Conservation (phyloP, 2,329 filamentous ascomycete genomes). For the Penicillium sp. region DNA sequence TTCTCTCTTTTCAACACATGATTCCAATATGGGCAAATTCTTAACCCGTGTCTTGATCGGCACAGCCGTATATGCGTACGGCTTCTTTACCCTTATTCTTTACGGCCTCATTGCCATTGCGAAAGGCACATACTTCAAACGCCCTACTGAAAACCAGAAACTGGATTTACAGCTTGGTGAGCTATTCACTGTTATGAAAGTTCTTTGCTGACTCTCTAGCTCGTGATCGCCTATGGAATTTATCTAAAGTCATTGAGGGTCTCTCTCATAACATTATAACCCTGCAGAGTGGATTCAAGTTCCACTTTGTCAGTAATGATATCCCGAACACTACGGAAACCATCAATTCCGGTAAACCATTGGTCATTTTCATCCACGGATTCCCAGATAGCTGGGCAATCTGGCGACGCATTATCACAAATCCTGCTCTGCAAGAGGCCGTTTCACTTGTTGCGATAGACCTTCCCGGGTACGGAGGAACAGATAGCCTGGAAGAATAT, state of each 20-base stretch:
- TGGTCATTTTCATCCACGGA: conserved; percentile 58
- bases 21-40: conserved; percentile 22
- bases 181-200: conserved; percentile 7
- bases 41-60: conserved; percentile 19
- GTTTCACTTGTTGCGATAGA: conserved; percentile 55
- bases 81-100: conserved; percentile 34
- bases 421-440: conserved; percentile 35
- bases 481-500: conserved; percentile 52
- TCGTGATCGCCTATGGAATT: conserved; percentile 54
- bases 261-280: conserved; percentile 54
- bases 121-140: conserved; percentile 39
- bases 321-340: conserved; percentile 18
- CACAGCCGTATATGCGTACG: conserved; percentile 30
- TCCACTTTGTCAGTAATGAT: conserved; percentile 55
- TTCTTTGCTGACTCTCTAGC: conserved; percentile 35
- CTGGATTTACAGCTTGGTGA: conserved; percentile 43
- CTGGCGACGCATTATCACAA: conserved; percentile 52
- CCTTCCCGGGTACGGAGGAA: conserved; percentile 59
- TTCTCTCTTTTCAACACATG: not conserved
- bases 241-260: conserved; percentile 47
- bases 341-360: conserved; percentile 28
- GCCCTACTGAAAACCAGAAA: conserved; percentile 39
- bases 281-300: conserved; percentile 48
- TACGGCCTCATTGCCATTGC: conserved; percentile 32
- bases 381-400: conserved; percentile 59